Base-by-base conservation (phyloP, 257 asterid genomes). In the Echium plantagineum region DNA sequence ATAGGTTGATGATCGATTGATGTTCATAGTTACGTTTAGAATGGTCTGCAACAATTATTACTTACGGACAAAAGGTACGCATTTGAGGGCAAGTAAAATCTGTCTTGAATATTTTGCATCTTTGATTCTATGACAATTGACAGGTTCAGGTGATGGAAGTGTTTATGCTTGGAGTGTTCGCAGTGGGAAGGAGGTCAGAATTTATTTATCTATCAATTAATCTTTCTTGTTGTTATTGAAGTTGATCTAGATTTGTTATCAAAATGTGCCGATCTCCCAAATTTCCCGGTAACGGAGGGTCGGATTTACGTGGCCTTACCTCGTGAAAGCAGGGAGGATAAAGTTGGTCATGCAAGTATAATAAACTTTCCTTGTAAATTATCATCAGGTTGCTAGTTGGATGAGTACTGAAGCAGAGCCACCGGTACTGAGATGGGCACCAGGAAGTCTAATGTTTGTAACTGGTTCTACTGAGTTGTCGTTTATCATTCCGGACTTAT, bases 131-230 rank as follows among this genome's bases (percentile, higher is more conserved):
- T 72, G 80, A 63, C n/a, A n/a, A n/a, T n/a, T n/a, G n/a, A n/a
- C 84, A 90, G 98, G 98, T 71, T 89, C 96, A 65, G 98, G 96
- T 46, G 94, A 93, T 69, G 97, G 98, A 58, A 93, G 86, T 75
- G 94, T 93, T 55, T 89, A 72, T 80, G 97, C 84, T 69, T 93
- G 97, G 97, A 84, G 86, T 73, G 94, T 84, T 64, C 89, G 96
- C 69, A 89, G 85, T 63, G 97, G 98, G 69, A 89, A 89, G 83
- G 97, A 93, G 74, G 97, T 90, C 83, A 12, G 74, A 15, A 63
- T 56, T 9, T 15, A 12, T 22, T 16, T 21, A 0, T 22, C 4
- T 46, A 57, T 58, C 63, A 13, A 42, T 10, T 42, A 9, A 1
- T 42, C 63, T 55, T 62, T 68, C 52, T 35, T 46, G 7, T 28